A percentile compares a stretch with the other conserved stretches of the same genome.
phyloP scores from a whole-genome alignment of 495 filamentous ascomycete genomes.

The Penicillium desertorum region DNA sequence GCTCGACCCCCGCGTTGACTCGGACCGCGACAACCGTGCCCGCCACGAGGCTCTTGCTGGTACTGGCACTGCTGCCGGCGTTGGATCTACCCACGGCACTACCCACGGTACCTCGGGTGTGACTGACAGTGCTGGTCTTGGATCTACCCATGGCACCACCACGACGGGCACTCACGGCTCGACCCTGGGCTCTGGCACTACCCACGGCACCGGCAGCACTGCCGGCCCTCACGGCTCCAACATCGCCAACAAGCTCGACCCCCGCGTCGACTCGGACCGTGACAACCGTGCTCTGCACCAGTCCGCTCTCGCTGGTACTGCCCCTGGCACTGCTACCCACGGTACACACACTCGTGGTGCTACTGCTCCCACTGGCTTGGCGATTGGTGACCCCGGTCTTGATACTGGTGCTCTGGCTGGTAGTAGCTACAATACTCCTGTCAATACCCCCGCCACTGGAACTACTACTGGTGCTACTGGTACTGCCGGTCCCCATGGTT shows the following conservation, averaged over 20 bases:
- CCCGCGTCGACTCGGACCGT: slow-evolving; percentile 10
- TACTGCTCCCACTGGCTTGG: neutral
- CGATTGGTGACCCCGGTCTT: neutral
- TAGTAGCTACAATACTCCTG: slow-evolving; percentile 7
- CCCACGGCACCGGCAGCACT: neutral
- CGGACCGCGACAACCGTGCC: slow-evolving; percentile 5
- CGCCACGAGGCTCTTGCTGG: neutral
- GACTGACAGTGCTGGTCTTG: neutral
- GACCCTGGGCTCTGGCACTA: neutral
- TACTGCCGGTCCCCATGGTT: slow-evolving; percentile 30
- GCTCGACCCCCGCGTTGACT: slow-evolving; percentile 12
- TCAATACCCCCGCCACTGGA: neutral
- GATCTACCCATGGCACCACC: neutral
- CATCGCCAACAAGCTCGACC: slow-evolving; percentile 10
- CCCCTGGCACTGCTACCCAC: neutral
- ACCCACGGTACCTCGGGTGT: too few relatives aligned
- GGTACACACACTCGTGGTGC: neutral
- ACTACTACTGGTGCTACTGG: neutral
- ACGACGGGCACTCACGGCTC: neutral
- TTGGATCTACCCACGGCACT: neutral
- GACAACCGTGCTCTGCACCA: slow-evolving; percentile 4
- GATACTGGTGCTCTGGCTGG: neutral
- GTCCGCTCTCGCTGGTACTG: neutral
- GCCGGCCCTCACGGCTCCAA: slow-evolving; percentile 3
- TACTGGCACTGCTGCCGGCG: neutral